Percentiles rank a stretch among this genome's conserved stretches.
Evolutionary conservation across 257 asterid genomes (phyloP).

Genomic region (Ehretia macrophylla): DNA sequence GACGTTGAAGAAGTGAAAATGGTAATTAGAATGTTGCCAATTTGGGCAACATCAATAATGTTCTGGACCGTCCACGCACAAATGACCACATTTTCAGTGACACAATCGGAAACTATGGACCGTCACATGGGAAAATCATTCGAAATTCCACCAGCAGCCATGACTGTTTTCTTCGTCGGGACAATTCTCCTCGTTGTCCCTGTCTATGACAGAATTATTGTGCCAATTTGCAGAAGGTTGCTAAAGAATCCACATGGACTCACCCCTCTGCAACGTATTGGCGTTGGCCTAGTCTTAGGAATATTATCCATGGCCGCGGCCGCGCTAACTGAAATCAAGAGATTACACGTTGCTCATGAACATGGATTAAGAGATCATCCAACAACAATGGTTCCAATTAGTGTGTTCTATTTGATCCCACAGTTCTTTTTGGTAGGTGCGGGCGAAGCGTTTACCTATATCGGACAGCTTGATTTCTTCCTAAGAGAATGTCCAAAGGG

Average conservation of each 20-base stretch:
- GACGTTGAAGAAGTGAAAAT: conserved; percentile 90
- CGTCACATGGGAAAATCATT: conserved; percentile 46
- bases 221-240: conserved; percentile 33
- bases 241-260: conserved; percentile 56
- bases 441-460: conserved; percentile 82
- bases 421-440: conserved; percentile 75
- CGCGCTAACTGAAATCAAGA: conserved; percentile 43
- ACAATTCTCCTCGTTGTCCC: conserved; percentile 62
- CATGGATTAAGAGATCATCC: conserved; percentile 28
- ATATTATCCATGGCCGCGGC: conserved; percentile 60
- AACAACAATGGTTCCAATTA: conserved; percentile 25
- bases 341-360: conserved; percentile 33
- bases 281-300: conserved; percentile 51
- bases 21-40: conserved; percentile 68
- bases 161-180: conserved; percentile 68
- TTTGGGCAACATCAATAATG: conserved; percentile 84
- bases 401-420: conserved; percentile 69
- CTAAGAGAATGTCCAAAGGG: conserved; percentile 79
- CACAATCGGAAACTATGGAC: conserved; percentile 79
- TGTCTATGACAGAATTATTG: conserved; percentile 45
- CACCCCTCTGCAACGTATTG: conserved; percentile 64
- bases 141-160: conserved; percentile 68
- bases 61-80: conserved; percentile 86
- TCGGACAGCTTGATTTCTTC: conserved; percentile 89
- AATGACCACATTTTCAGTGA: conserved; percentile 86